Conservation (phyloP, 2,329 filamentous ascomycete species). For the Cadophora gregata region DNA sequence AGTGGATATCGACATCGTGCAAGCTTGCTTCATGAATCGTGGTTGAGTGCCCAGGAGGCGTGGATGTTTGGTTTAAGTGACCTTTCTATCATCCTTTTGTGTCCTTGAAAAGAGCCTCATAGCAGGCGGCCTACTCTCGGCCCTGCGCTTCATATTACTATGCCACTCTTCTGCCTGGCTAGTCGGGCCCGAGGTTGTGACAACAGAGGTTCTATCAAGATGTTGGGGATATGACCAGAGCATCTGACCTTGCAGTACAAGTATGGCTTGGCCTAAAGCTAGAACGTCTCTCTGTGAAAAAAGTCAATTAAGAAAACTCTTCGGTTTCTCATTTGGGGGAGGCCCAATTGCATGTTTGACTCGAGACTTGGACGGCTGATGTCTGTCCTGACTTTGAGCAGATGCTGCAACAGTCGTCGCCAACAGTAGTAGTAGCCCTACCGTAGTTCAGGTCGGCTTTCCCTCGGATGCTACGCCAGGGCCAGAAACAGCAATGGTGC, state of each 20-base stretch:
- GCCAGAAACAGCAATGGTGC: background rate
- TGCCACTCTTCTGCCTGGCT: background rate
- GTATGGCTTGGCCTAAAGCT: no score
- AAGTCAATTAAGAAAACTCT: background rate
- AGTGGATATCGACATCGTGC: background rate
- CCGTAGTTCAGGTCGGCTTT: background rate
- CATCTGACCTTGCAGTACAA: background rate
- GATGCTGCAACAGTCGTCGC: no score
- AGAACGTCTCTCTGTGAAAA: background rate
- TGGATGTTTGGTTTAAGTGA: background rate
- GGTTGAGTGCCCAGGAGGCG: background rate
- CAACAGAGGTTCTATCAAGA: conserved; percentile 7
- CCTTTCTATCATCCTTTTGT: background rate
- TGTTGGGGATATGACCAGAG: background rate
- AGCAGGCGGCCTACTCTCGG: background rate
- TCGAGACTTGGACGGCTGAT: background rate
- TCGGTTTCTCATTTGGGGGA: background rate
- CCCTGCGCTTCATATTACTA: background rate
- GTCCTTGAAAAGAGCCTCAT: background rate
- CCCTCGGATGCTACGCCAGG: background rate
- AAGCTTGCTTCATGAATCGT: background rate
- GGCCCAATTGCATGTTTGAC: background rate
- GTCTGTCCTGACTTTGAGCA: background rate
- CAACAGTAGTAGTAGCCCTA: background rate
- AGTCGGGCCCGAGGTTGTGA: background rate